Base-by-base conservation (phyloP, 371 early-diverging fungal genomes). In the Dichotomocladium elegans region DNA sequence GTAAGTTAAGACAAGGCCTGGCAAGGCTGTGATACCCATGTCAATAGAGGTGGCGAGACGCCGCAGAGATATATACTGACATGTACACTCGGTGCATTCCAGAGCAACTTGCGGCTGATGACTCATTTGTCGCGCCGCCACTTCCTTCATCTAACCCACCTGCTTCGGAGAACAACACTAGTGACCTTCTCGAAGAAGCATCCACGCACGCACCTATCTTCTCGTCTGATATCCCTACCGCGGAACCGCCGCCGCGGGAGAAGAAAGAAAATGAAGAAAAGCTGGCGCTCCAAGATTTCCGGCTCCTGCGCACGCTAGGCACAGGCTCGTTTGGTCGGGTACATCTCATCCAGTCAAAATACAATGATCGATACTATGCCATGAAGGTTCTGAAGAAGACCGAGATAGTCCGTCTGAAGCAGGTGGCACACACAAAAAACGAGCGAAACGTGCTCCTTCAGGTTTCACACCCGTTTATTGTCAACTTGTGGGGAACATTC, bases 241-340 rank as follows among this genome's bases (percentile, higher is more conserved):
- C n/a, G 21, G 37, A 37, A 0, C 34, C 55, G 33, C 47, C 41
- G 10, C 26, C 55, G 21, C 25, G 25, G 31, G 37, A 46, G 41
- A 35, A 43, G 9, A 11, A 35, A 12, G 4, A 25, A 31, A 25
- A 41, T 48, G 41, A 11, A 31, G 47, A 21, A 7, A 80, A 73
- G 27, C 63, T 70, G 41, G 79, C 82, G 53, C 68, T 90, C 34
- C 66, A 66, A 26, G 87, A 89, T 41, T 89, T 88, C 58, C 70
- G 75, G 27, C 72, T 90, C 41, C 75, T 80, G 41, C 81, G 89
- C 26, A 91, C 91, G 15, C 58, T 99, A 24, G 99, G 99, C 10
- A 96, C 97, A 1, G 99, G 99, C 11, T 95, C 99, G 1, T 99
- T 99, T 82, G 99, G 99, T 14, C 90, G 98, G 9, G 97, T 96